A percentile compares a stretch with the other conserved stretches of the same genome.
Evolutionary conservation across 352 stramenopile genomes (phyloP).

Genomic region (Phytophthora hibernalis): DNA sequence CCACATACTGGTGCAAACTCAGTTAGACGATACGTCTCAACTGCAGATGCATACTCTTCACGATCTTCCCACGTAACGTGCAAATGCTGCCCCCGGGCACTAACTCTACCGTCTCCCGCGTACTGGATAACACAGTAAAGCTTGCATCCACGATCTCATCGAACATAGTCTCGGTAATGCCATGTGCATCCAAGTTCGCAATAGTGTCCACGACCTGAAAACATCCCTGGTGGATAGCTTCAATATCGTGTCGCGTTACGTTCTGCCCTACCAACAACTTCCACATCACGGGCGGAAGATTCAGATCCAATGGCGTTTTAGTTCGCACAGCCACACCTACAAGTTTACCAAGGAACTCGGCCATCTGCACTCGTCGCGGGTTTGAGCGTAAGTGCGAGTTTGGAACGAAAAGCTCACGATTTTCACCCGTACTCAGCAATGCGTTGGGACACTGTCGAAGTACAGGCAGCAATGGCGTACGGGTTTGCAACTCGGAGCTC

Average conservation of each 20-base stretch:
- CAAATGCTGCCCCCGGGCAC: constrained; percentile 75
- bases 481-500: constrained; percentile 88
- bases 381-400: constrained; percentile 68
- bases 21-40: constrained; percentile 78
- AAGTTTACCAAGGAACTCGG: constrained; percentile 95
- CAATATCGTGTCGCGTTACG: constrained; percentile 82
- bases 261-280: constrained; percentile 90
- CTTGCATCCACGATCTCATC: constrained; percentile 92
- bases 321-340: constrained; percentile 94
- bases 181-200: constrained; percentile 75
- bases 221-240: constrained; percentile 82
- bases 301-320: constrained; percentile 93
- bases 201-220: constrained; percentile 93
- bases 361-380: constrained; percentile 82
- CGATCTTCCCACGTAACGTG: constrained; percentile 93
- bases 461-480: constrained; percentile 71
- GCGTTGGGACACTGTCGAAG: constrained; percentile 92
- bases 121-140: constrained; percentile 90
- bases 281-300: constrained; percentile 93
- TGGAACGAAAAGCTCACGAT: constrained; percentile 89
- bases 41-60: constrained; percentile 78
- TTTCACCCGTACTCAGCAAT: constrained; percentile 83
- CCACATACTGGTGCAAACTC: constrained; percentile 84
- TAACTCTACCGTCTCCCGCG: constrained; percentile 81
- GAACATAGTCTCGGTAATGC: constrained; percentile 88